Evolutionary conservation across 148 eudicot species (phyloP), one percentile per base, ranked within the genome.

Genomic region (Vaccinium vitisidaea): DNA sequence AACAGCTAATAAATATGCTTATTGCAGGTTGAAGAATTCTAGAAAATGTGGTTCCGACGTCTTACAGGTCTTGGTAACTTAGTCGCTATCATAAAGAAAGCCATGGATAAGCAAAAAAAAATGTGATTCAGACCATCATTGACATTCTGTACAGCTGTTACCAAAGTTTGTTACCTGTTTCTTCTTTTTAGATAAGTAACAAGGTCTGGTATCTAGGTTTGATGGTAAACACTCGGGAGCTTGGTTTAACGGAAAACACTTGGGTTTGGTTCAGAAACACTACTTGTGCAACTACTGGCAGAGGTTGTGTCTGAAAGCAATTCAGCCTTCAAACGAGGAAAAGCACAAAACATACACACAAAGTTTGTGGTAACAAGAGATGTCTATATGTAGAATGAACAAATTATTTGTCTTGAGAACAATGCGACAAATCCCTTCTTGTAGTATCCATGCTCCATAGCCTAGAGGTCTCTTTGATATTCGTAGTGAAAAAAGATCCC

Each of bases 121-220:
- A 39, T 39, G 11, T 43, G 77, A 74, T 8, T 74, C n/a, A 74
- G 52, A 74, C 49, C 16, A 6, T 74, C 77, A 15, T 39, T 74
- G 77, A 16, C 18, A 43, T 39, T 39, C 15, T 43, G 11, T 4
- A 16, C 49, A 39, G 49, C 23, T 74, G n/a, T 74, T 18, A 39
- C 43, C 52, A 43, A 74, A 16, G n/a, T 74, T 43, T 39, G 30
- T 27, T 19, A 46, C 79, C 54, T 21, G 14, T 18, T 43, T 75
- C 53, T 75, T 75, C 79, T 46, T 75, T 75, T 46, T 75, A 50
- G n/a, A 73, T 25, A 75, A 48, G 79, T 36, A 39, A 74, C 76
- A 75, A 75, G 30, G 43, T 46, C 54, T 19, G 53, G 79, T 48
- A 75, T 25, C 54, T 75, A 21, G 52, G 54, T 75, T 75, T 46